Conservation (phyloP, 1,284 basidiomycete genomes). For the Ceratobasidium sp. region DNA sequence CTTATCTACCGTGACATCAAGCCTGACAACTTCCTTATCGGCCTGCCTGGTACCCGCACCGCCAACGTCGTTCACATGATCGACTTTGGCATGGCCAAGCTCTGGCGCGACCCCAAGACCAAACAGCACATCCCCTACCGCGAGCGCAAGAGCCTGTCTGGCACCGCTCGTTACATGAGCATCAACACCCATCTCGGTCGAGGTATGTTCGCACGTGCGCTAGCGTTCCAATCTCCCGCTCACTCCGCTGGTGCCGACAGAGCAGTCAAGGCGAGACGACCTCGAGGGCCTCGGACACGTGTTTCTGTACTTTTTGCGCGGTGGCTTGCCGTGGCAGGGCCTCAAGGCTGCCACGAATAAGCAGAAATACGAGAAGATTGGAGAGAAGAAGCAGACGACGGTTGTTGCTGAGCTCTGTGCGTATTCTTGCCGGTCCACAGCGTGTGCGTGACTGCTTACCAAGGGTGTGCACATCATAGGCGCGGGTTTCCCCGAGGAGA, state of each 20-base stretch:
- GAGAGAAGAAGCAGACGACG: conserved; percentile 97
- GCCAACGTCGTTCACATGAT: conserved; percentile 88
- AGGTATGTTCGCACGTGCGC: conserved; percentile 62
- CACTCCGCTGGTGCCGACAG: conserved; percentile 53
- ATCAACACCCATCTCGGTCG: conserved; percentile 98
- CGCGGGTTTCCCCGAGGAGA: conserved; percentile 75
- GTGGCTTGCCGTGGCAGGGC: conserved; percentile 94
- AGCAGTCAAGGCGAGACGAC: conserved; percentile 89
- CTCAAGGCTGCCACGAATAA: conserved; percentile 99
- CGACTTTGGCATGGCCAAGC: conserved; percentile 99
- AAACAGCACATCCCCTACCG: conserved; percentile 98
- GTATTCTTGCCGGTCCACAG: neutral
- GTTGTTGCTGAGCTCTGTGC: conserved; percentile 90
- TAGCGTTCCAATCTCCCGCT: conserved; percentile 13
- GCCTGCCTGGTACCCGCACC: conserved; percentile 90
- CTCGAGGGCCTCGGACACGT: conserved; percentile 95
- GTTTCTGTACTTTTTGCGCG: conserved; percentile 97
- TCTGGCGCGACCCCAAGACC: conserved; percentile 98
- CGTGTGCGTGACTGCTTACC: neutral
- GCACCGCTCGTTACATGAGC: conserved; percentile 98
- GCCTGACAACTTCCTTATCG: conserved; percentile 95
- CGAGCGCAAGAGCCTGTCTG: conserved; percentile 97
- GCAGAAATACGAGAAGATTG: conserved; percentile 98
- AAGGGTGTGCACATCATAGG: conserved; percentile 37
- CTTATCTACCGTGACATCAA: conserved; percentile 99